Base-by-base conservation (phyloP, 805 yeast genomes). In the Candida koratica region DNA sequence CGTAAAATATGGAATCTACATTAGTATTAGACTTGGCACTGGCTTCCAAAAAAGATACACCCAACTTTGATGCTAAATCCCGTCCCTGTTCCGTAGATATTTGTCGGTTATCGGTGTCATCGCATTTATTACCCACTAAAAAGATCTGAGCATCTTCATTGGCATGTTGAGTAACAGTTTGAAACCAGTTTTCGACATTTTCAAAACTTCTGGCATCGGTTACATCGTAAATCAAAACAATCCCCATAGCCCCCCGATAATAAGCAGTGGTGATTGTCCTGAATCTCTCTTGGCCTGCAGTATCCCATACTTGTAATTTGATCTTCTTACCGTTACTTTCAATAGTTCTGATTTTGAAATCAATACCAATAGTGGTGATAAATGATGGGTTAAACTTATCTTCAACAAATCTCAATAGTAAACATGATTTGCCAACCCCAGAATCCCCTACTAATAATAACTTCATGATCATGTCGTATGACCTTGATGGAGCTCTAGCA, bases 301-400 rank as follows among this genome's bases (percentile, higher is more conserved):
- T 88, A 59, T 88, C 96, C 96, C 96, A 84, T 28, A 90, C 84
- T 62, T 93, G 98, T 57, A 90, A 75, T 67, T 93, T 93, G 63
- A 93, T 84, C 47, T 83, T 83, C 64, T 85, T 84, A 36, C 96
- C 96, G 45, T 90, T 90, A 47, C 89, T 75, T 51, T 90, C 97
- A 49, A 89, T 85, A 18, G 96, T 89, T 65, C 96, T 83, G 59
- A 93, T 90, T 69, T 93, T 93, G 75, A 93, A 93, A 62, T 93
- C 98, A 53, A 93, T 93, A 37, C 98, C 98, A 53, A 93, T 93
- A 32, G 98, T 93, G 41, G 97, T 88, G 65, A 93, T 93, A 64
- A 90, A 93, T 14, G 93, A 79, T 4, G 97, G 97, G 52, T 90
- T 89, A 70, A 93, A 93, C 63, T 88, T 89, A 64, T 90, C 97